Evolutionary conservation across 352 stramenopile species (phyloP), one percentile per base, ranked within the genome.

Genomic region (Phytopythium ostracodes): DNA sequence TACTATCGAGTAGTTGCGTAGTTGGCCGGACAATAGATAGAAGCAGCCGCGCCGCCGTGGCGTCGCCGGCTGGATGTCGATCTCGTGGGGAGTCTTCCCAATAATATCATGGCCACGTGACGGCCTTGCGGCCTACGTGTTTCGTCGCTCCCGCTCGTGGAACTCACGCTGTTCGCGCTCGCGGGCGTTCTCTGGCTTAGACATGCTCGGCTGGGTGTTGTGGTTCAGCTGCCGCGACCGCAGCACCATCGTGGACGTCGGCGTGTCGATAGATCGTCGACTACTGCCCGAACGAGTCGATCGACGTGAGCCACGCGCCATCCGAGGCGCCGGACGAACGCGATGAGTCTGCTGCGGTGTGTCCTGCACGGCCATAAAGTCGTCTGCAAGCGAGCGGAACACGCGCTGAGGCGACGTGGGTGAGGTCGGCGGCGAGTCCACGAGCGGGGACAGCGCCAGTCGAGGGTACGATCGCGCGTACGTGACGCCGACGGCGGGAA

Each of bases 361-460:
- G 51, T 88, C 75, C 35, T 86, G 75, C 55, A 84, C 81, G 5
- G 76, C 81, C 15, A 74, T 79, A 50, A 90, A 90, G 59, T 90
- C 81, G 29, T 78, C 75, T 31, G 79, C 81, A 18, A 90, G 68
- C 25, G 81, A 90, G 17, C 81, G 75, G 56, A 88, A 90, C 25
- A 90, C 78, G 11, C 72, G 58, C 59, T 60, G 50, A n/a, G 59
- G 69, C 15, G 56, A 70, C 29, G 38, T 60, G 11, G 69, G 69
- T 5, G 69, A 72, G 24, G 17, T 71, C 18, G 72, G 75, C 6
- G 69, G 78, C 52, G 72, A 67, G 18, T 81, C 73, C 14, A 75
- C 40, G 14, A 81, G 69, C 7, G 67, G 71, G 22, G 70, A 69
- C 54, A 79, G 53, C 46, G 72, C 68, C 42, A 79, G 56, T 10